These are phyloP conservation scores for Flueggea neowawraea DNA, from an alignment of 441 rosid genomes.

Conservation along the genomic window DNA sequence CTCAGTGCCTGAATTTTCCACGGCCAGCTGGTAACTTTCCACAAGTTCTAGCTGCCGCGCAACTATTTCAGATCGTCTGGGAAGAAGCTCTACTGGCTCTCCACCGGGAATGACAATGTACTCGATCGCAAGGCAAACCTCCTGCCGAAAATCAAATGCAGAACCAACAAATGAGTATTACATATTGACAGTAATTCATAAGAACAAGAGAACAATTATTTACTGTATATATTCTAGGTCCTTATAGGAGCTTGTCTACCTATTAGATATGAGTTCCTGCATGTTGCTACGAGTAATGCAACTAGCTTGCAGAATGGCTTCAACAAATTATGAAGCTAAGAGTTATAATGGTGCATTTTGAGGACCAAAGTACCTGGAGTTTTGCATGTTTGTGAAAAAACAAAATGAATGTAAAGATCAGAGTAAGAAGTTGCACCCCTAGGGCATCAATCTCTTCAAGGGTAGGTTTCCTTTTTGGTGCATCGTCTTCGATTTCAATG, in stretches of 20 bases:
- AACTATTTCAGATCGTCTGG: slow-evolving; percentile 76
- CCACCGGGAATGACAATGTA: slow-evolving; percentile 96
- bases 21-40: slow-evolving; percentile 80
- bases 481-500: slow-evolving; percentile 79
- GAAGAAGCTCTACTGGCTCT: slow-evolving; percentile 97
- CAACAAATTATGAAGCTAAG: too few species aligned
- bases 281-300: too few species aligned
- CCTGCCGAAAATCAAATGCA: slow-evolving; percentile 35
- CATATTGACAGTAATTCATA: too few species aligned
- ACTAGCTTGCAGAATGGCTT: too few species aligned
- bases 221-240: too few species aligned
- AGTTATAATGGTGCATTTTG: background rate
- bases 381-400: background rate
- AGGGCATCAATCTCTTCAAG: slow-evolving; percentile 97
- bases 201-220: too few species aligned
- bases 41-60: slow-evolving; percentile 89
- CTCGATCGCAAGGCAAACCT: slow-evolving; percentile 91
- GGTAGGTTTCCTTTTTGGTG: slow-evolving; percentile 80
- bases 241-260: too few species aligned
- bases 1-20: slow-evolving; percentile 84
- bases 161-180: background rate
- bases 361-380: background rate
- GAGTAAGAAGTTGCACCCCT: slow-evolving; percentile 54
- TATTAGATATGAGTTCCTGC: too few species aligned
- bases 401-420: slow-evolving; percentile 2